Base-by-base conservation (phyloP, 2,329 filamentous ascomycete genomes). In the Pyrenochaeta sp. region DNA sequence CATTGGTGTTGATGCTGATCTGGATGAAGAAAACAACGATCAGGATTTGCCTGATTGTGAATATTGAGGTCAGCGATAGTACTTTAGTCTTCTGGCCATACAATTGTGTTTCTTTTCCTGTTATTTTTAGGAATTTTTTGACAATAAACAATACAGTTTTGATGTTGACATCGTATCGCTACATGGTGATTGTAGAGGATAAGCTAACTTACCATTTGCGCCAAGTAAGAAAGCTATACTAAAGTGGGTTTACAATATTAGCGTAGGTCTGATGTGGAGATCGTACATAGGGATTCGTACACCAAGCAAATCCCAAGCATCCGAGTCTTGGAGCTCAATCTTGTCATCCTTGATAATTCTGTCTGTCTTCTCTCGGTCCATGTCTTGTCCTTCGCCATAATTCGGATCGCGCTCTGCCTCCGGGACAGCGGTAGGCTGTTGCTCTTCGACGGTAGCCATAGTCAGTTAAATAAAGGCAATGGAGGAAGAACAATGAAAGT, bases 1-100 rank as follows among this genome's bases (percentile, higher is more conserved):
- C 79, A 61, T 85, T 85, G 63, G 82, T 79, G 66, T 85, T 85
- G 75, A 83, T 83, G 14, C 76, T 80, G 20, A 81, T 78, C 56
- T 84, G 82, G 7, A 84, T 80, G 33, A 79, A 67, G 68, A 84
- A 83, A 61, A 84, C 81, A 56, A 81, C 75, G 21, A 69, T 72
- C 31, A 85, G 75, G 46, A 83, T 81, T 54, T 69, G 70, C 83
- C 56, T 62, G 10, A 12, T 21, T 10, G 21, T 5, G 7, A n/a
- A 29, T 14, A 23, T 4, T 7, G 12, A 11, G 14, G 17, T 35
- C 30, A 35, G 20, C 30, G n/a, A 7, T 21, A 27, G 23, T 27
- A 4, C 23, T 5, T 5, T 27, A 27, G 23, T 27, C 9, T 9
- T 5, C 4, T 27, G 9, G 23, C 9, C n/a, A n/a, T n/a, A n/a